Evolutionary conservation across 805 yeast genomes (phyloP), one percentile per base, ranked within the genome.

Genomic region (Saccharomycopsis guyanensis): DNA sequence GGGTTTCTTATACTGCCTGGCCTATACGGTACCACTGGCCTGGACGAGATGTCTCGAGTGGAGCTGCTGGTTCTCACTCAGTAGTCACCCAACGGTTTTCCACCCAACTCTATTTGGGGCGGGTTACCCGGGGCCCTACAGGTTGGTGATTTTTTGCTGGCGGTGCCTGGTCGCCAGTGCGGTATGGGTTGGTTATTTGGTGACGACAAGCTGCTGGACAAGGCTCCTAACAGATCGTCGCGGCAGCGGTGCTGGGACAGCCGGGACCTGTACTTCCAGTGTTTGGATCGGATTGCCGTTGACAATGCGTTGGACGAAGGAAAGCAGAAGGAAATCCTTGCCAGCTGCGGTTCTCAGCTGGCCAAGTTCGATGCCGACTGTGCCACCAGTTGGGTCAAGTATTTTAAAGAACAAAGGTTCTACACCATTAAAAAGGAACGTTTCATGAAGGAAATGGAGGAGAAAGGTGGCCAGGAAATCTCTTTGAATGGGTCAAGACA

Each of bases 211-310:
- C 10, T 7, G 29, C 10, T 7, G 29, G 10, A 25, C 10, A 25
- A 25, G 29, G 29, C 79, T 3, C 83, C 83, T 31, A 76, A 77
- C 59, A 78, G 89, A 57, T 65, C 76, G 23, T 76, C 80, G 54
- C 75, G 97, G 54, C 73, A 77, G 58, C 68, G 70, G 50, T 91
- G 98, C 67, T 93, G 97, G 97, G 91, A 81, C 42, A 71, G 91
- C 5, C 75, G 98, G 50, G 98, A 91, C 58, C 56, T 57, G 35
- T 88, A 75, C 59, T 86, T 86, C 57, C 71, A 65, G 6, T 91
- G 98, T 61, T 69, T 91, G 41, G 86, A 83, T 54, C 69, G 65
- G 40, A 73, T 82, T 56, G 66, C 74, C 15, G 80, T 91, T 45
- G 76, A 75, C 6, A 84, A 85, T 61, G 84, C 95, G 16, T 65